Base-by-base conservation (phyloP, 2,329 filamentous ascomycete species). In the Aureobasidium sp. region DNA sequence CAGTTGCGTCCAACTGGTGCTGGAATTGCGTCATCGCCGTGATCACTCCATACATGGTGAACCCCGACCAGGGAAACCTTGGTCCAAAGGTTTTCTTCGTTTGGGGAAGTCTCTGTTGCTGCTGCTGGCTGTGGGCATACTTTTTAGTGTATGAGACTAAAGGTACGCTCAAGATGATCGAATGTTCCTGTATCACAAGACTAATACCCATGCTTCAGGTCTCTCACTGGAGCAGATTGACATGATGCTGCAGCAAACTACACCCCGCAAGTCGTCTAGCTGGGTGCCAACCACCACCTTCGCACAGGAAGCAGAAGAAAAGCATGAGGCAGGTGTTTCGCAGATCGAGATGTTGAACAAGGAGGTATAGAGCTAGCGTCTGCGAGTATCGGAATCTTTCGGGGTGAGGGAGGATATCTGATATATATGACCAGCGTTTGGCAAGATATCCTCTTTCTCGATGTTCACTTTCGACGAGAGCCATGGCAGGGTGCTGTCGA, bases 1-100 rank as follows among this genome's bases (percentile, higher is more conserved):
- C 90, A 36, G 96, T 91, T 2, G 90, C 91, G 62, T 90, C 86
- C 70, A 96, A 96, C 82, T 94, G 90, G 90, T 82, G 93, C 31
- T 36, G 44, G 44, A 31, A 14, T 14, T 49, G 22, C 17, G 20
- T 20, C 34, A 41, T 39, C n/a, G 51, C 51, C 8, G 82, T 90
- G 73, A 89, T 91, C 75, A 89, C 84, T 11, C 87, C 87, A 17
- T 90, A 87, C 81, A 86, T 90, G 76, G 82, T 88, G 37, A 83
- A 83, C 39, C 69, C 75, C 42, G 78, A 83, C 65, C 75, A 82
- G 65, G 87, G 84, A 66, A 75, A 81, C 70, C 76, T 83, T 2
- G 74, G 75, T 29, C 65, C 74, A 65, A 77, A 76, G 63, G 77
- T 79, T 62, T 79, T 79, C 72, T 78, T 77, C 71, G 66, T 79